These are phyloP conservation scores for Sporothrix sp. DNA, from an alignment of 2,329 filamentous ascomycete genomes.

Conservation along the genomic window DNA sequence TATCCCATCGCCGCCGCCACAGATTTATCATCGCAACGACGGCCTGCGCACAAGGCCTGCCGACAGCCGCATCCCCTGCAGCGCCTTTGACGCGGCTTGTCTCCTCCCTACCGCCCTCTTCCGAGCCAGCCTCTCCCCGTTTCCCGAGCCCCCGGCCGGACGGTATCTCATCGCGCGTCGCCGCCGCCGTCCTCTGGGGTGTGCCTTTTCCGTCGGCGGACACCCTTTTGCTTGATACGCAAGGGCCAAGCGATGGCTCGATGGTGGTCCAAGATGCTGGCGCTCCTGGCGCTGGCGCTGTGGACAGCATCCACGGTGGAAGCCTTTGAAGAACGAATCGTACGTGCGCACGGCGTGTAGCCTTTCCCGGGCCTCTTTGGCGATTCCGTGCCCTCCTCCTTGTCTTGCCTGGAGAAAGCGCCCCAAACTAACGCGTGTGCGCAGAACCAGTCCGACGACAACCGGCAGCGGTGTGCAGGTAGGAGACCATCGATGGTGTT, in stretches of 20 bases:
- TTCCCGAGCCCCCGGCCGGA: neutral
- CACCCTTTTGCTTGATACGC: neutral
- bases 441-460: constrained; percentile 65
- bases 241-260: constrained; percentile 39
- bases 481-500: constrained; percentile 19
- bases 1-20: no score
- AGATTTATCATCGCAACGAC: no score
- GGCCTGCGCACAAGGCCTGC: neutral
- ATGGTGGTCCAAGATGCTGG: constrained; percentile 38
- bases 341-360: no score
- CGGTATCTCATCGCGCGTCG: neutral
- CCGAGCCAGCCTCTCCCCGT: neutral
- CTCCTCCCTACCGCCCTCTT: neutral
- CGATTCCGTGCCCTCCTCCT: neutral
- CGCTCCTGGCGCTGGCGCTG: constrained; percentile 42
- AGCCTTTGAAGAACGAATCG: constrained; percentile 50
- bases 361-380: neutral
- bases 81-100: no score
- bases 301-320: constrained; percentile 34
- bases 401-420: neutral
- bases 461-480: constrained; percentile 71
- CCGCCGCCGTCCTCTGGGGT: neutral
- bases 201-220: neutral
- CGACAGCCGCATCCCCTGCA: neutral
- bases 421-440: constrained; percentile 3